These are phyloP conservation scores for Penicillium griseofulvum DNA, from an alignment of 2,329 filamentous ascomycete species.

Conservation along the genomic window DNA sequence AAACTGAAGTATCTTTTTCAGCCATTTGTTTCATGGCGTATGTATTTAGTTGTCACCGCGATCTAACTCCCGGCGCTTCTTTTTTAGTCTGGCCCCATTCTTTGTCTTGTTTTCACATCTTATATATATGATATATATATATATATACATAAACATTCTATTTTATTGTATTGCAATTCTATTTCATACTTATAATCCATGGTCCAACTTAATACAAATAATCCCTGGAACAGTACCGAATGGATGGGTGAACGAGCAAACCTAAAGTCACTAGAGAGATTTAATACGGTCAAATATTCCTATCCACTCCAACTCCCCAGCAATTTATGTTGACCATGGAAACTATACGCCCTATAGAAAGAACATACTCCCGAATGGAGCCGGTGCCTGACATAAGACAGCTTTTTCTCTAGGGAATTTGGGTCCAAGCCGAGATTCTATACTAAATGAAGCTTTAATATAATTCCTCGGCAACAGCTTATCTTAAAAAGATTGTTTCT, in stretches of 20 bases:
- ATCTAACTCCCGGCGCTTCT: constrained; percentile 24
- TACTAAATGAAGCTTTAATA: background rate
- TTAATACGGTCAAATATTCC: constrained; percentile 21
- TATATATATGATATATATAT: background rate
- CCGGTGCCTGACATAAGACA: background rate
- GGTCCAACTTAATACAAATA: constrained; percentile 5
- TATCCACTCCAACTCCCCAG: constrained; percentile 12
- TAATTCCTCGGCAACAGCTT: background rate
- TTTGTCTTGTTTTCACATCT: background rate
- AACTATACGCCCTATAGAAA: background rate
- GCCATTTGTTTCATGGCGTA: background rate
- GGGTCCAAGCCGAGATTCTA: background rate
- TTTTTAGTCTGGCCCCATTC: constrained; percentile 25
- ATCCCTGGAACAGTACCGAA: background rate
- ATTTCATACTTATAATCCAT: constrained; percentile 1
- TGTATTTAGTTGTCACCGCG: constrained; percentile 15
- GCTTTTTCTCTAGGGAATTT: background rate
- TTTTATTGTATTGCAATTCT: background rate
- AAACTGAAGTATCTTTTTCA: constrained; percentile 8
- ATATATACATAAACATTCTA: background rate
- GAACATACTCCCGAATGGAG: constrained; percentile 1
- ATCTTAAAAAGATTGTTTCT: background rate
- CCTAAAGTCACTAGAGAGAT: constrained; percentile 17
- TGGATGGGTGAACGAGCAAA: constrained; percentile 9
- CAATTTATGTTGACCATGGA: constrained; percentile 12